A percentile compares a stretch with the other conserved stretches of the same genome.
Conservation (phyloP, 1,284 basidiomycete species). For the Melampsora larici-populina region DNA sequence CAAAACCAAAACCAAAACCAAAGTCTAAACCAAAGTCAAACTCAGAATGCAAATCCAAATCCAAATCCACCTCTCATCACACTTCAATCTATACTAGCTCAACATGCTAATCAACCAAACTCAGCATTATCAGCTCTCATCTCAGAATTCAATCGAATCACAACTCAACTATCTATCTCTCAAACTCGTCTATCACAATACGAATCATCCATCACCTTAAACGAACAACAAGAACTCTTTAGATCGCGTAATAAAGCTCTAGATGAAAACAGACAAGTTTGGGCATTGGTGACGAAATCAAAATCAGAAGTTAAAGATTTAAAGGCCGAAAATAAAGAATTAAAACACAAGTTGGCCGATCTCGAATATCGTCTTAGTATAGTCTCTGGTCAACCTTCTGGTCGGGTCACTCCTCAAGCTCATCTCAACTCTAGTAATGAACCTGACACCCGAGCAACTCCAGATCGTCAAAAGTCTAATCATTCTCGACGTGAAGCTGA, state of each 20-base stretch:
- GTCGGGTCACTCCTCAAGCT: background rate
- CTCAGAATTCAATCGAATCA: background rate
- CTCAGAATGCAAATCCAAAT: background rate
- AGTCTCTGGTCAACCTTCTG: background rate
- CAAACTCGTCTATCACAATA: background rate
- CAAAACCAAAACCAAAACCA: background rate
- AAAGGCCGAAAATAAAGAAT: conserved; percentile 31
- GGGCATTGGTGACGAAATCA: conserved; percentile 32
- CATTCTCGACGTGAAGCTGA: background rate
- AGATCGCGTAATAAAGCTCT: conserved; percentile 6
- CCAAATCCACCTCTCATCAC: background rate
- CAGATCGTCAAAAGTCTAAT: background rate
- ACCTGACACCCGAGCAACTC: background rate
- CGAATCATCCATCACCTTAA: background rate
- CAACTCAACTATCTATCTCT: background rate
- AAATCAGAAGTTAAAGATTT: conserved; percentile 27
- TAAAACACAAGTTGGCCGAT: background rate
- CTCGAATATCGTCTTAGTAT: background rate
- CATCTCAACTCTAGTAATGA: background rate
- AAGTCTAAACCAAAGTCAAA: too few relatives aligned
- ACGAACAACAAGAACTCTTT: background rate
- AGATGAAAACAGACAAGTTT: conserved; percentile 41
- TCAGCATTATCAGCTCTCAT: background rate
- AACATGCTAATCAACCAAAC: background rate
- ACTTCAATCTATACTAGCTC: background rate